Evolutionary conservation across 345 rosid genomes (phyloP).

Genomic region (Melaleuca alternifolia): DNA sequence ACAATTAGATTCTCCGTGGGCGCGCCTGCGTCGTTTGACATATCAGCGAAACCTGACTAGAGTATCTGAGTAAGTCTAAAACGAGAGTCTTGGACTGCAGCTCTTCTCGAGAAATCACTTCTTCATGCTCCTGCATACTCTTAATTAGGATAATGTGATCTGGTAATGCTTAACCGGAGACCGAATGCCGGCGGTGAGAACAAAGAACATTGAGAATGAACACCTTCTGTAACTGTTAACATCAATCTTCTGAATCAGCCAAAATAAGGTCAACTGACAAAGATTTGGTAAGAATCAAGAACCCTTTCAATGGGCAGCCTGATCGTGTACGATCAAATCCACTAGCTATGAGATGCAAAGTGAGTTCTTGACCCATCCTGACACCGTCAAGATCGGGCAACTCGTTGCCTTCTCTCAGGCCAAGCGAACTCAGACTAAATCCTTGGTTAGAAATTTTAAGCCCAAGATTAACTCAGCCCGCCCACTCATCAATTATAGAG

Average conservation of each 20-base stretch:
- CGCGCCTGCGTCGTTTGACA: neutral
- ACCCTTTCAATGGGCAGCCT: neutral
- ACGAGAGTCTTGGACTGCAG: neutral
- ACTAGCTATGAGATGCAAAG: neutral
- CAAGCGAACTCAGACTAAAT: neutral
- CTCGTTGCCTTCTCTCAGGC: neutral
- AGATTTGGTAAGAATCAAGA: neutral
- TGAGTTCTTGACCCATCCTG: neutral
- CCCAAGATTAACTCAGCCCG: neutral
- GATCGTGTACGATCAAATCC: neutral
- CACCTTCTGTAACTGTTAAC: neutral
- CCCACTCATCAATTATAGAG: no score
- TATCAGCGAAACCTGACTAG: neutral
- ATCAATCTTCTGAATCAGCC: neutral
- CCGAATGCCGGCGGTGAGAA: neutral
- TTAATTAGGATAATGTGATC: neutral
- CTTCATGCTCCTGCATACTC: neutral
- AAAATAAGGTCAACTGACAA: neutral
- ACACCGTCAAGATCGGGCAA: neutral
- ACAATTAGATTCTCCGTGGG: neutral
- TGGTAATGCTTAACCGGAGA: accelerated
- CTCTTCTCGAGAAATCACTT: neutral
- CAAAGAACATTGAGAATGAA: neutral
- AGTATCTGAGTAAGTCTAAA: no score
- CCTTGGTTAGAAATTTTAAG: neutral